A percentile compares a stretch with the other conserved stretches of the same genome.
These are phyloP conservation scores for Syzygium aqueum DNA, from an alignment of 345 rosid species.

Conservation along the genomic window DNA sequence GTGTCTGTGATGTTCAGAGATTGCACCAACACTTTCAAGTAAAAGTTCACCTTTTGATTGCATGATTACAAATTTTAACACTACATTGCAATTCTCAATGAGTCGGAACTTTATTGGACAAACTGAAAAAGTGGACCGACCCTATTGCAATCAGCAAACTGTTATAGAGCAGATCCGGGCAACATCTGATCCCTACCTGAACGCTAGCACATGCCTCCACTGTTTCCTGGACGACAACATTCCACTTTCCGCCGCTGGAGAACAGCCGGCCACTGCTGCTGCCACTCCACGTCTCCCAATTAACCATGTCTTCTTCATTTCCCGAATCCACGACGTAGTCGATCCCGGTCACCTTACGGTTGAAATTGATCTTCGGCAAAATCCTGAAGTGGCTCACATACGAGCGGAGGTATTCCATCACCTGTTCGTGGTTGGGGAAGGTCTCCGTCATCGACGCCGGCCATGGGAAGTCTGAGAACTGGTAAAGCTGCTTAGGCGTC, in stretches of 20 bases:
- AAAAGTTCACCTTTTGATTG: not conserved
- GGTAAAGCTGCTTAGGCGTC: constrained; percentile 22
- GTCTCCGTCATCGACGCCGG: constrained; percentile 10
- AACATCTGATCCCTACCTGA: constrained; percentile 8
- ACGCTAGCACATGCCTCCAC: not conserved
- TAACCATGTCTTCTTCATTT: constrained; percentile 1
- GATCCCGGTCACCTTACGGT: constrained; percentile 14
- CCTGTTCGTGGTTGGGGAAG: constrained; percentile 23
- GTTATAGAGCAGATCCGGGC: not conserved
- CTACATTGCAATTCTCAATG: not conserved
- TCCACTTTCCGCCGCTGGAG: constrained; percentile 23
- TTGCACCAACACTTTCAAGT: not conserved
- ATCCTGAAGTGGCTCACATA: constrained; percentile 23
- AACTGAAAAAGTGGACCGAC: not conserved
- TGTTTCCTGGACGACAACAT: constrained; percentile 7
- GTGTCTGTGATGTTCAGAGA: not conserved
- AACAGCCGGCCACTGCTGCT: constrained; percentile 9
- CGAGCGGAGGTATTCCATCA: constrained; percentile 17
- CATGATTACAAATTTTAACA: not conserved
- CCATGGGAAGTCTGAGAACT: constrained; percentile 38
- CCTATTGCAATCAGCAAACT: not conserved
- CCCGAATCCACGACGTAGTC: not conserved
- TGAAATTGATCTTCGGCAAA: constrained; percentile 16
- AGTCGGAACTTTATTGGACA: not conserved
- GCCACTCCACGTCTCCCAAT: constrained; percentile 26